Conservation (phyloP, 2,329 filamentous ascomycete species). For the Zymoseptoria tritici region DNA sequence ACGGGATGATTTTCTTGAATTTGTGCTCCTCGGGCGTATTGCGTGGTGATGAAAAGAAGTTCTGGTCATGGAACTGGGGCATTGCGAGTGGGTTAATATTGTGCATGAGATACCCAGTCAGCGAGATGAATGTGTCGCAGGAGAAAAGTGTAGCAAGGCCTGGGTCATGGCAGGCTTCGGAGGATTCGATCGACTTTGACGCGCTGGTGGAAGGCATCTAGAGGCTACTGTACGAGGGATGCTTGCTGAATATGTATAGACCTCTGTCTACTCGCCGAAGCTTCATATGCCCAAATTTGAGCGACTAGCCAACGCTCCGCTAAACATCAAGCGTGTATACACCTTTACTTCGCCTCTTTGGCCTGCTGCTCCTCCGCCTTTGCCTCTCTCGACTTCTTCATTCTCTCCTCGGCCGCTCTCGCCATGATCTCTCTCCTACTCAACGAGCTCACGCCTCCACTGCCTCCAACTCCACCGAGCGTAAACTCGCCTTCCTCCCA, state of each 20-base stretch:
- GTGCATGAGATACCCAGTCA: background rate
- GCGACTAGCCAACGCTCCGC: background rate
- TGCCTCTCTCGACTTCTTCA: conserved; percentile 45
- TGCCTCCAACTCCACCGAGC: conserved; percentile 30
- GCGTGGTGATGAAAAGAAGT: background rate
- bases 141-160: background rate
- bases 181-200: background rate
- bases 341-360: conserved; percentile 8
- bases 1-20: background rate
- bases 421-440: conserved; percentile 69
- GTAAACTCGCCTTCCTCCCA: conserved; percentile 73
- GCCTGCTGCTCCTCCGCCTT: conserved; percentile 30
- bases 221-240: background rate
- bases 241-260: background rate
- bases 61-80: background rate
- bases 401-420: conserved; percentile 61
- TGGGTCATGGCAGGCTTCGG: background rate
- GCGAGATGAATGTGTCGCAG: background rate
- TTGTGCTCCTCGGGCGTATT: background rate
- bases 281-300: background rate
- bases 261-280: background rate
- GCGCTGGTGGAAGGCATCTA: background rate
- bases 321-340: background rate
- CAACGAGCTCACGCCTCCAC: conserved; percentile 40
- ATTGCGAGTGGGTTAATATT: background rate